A percentile compares a stretch with the other conserved stretches of the same genome.
Conservation (phyloP, 139 green algal genomes). For the Monoraphidium neglectum region DNA sequence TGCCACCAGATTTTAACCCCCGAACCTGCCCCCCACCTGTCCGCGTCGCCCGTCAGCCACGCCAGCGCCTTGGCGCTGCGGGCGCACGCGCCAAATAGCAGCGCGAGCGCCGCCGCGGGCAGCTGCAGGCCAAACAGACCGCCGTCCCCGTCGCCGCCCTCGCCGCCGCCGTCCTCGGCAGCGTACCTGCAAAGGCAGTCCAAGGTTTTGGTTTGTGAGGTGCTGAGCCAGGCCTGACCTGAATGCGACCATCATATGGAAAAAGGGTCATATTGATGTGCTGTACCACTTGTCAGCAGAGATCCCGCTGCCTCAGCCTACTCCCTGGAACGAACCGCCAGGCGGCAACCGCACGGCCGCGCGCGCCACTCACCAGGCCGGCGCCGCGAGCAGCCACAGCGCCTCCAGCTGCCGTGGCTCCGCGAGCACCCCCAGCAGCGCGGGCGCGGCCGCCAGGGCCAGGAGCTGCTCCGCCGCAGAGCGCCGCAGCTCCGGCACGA, state of each 20-base stretch:
- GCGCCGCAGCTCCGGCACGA: slow-evolving; percentile 41
- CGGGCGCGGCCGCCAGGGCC: slow-evolving; percentile 34
- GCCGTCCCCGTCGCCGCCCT: too few relatives aligned
- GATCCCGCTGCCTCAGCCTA: too few relatives aligned
- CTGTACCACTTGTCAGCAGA: too few relatives aligned
- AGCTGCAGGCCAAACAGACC: slow-evolving; percentile 31
- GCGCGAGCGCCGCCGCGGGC: slow-evolving; percentile 36
- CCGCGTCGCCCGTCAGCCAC: slow-evolving; percentile 24
- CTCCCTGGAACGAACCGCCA: too few relatives aligned
- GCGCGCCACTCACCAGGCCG: neutral
- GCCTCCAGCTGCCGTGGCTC: slow-evolving; percentile 7
- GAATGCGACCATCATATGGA: too few relatives aligned
- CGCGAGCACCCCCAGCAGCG: slow-evolving; percentile 33
- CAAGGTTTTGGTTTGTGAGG: too few relatives aligned
- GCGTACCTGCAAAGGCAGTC: too few relatives aligned
- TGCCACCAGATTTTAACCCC: neutral
- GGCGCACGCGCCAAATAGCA: slow-evolving; percentile 34
- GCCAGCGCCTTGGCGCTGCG: slow-evolving; percentile 12
- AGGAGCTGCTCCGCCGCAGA: slow-evolving; percentile 53
- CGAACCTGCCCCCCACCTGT: slow-evolving; percentile 3
- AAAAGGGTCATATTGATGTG: too few relatives aligned
- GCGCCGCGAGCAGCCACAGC: slow-evolving; percentile 19
- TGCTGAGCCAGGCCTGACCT: too few relatives aligned
- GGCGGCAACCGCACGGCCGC: too few relatives aligned
- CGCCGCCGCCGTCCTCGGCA: too few relatives aligned